Conservation (phyloP, 345 rosid species). For the Gossypium stocksii region DNA sequence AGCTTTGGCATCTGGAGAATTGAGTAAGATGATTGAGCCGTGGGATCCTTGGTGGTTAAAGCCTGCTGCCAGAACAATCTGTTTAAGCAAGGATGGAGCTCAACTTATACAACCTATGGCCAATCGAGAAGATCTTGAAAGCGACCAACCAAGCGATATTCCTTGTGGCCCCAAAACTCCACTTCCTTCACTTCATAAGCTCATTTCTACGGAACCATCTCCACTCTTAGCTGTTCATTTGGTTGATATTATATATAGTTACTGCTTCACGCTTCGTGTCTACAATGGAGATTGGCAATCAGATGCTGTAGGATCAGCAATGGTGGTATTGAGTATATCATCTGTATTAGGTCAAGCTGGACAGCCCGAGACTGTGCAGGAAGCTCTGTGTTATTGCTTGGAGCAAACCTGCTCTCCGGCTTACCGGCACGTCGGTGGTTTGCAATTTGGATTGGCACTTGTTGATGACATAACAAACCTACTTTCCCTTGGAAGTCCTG, state of each 20-base stretch:
- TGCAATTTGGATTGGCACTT: slow-evolving; percentile 60
- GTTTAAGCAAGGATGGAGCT: slow-evolving; percentile 58
- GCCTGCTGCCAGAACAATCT: slow-evolving; percentile 56
- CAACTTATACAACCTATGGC: slow-evolving; percentile 51
- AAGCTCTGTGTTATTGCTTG: slow-evolving; percentile 61
- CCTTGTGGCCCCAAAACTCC: slow-evolving; percentile 73
- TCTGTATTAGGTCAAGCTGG: slow-evolving; percentile 59
- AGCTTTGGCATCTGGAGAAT: slow-evolving; percentile 83
- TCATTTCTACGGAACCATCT: slow-evolving; percentile 61
- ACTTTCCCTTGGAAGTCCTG: slow-evolving; percentile 53
- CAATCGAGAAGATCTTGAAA: slow-evolving; percentile 20
- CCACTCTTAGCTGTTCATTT: slow-evolving; percentile 68
- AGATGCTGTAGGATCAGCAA: slow-evolving; percentile 61
- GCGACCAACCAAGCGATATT: slow-evolving; percentile 34
- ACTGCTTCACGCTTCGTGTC: slow-evolving; percentile 75
- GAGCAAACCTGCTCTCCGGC: slow-evolving; percentile 77
- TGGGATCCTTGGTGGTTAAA: slow-evolving; percentile 99
- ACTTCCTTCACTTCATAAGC: slow-evolving; percentile 48
- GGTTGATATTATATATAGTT: slow-evolving; percentile 61
- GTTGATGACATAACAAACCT: slow-evolving; percentile 48
- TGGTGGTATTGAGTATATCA: slow-evolving; percentile 52
- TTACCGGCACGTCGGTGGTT: slow-evolving; percentile 64
- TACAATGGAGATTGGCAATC: slow-evolving; percentile 89
- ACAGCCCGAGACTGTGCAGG: slow-evolving; percentile 60
- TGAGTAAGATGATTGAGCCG: slow-evolving; percentile 80